Base-by-base conservation (phyloP, 192 early-diverging fungal species). In the Chytriomyces hyalinus region DNA sequence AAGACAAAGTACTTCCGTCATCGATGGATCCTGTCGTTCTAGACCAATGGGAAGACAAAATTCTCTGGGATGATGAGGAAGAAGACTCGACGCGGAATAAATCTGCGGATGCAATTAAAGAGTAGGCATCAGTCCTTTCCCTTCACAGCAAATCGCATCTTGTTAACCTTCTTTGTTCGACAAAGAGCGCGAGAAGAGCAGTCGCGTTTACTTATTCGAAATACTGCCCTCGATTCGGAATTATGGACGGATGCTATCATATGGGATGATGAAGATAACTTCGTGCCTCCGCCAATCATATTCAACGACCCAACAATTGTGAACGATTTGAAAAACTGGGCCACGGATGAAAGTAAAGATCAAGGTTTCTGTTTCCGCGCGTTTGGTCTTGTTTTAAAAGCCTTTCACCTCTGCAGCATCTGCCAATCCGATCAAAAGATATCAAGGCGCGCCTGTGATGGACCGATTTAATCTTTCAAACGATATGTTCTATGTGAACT, bases 381-480 rank as follows among this genome's bases (percentile, higher is more conserved):
- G 11, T 24, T 65, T 28, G 20, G 2, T 26, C 26, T 65, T 65
- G 28, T 3, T 28, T 36, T 26, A 65, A 22, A 15, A 24, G 26
- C 17, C 13, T 65, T 17, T 59, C 28, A 73, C n/a, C 9, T 7
- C 61, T 17, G 4, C 57, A 26, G 62, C 8, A 26, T 17, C 13
- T 26, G 63, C 24, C 11, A 15, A 13, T 28, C 49, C 20, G 3
- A 53, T 13, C 46, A 26, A 13, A 15, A 13, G n/a, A 28, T 50
- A 26, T 57, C 68, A 57, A 49, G 45, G 6, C 49, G 26, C 44
- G 61, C 48, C 20, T 50, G 65, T 89, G 17, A 87, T 92, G 61
- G 91, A 94, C 77, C 84, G 88, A 36, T 96, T 95, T 82, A 96
- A 98, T 80, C 68, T 96, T 9, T 94, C 94, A 1, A 92, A 95